Conservation (phyloP, 1,284 basidiomycete species). For the Mycosarcoma mackinlayi region DNA sequence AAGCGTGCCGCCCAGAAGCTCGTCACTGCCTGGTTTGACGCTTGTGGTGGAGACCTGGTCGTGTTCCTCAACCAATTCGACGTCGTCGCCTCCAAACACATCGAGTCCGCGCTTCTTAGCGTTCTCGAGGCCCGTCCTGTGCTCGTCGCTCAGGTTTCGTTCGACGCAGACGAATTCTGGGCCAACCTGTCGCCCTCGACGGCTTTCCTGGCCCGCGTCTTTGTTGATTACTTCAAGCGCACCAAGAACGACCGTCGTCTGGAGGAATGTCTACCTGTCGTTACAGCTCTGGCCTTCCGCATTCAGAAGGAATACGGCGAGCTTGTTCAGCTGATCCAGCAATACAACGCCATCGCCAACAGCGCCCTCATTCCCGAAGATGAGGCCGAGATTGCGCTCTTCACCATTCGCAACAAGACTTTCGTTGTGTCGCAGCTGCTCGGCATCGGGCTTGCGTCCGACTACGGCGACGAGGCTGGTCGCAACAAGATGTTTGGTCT, state of each 20-base stretch:
- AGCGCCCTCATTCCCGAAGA: conserved; percentile 39
- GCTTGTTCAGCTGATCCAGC: conserved; percentile 50
- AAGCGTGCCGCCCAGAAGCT: conserved; percentile 79
- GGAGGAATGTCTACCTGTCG: conserved; percentile 83
- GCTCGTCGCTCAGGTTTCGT: conserved; percentile 72
- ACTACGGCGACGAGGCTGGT: conserved; percentile 95
- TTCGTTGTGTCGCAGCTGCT: conserved; percentile 85
- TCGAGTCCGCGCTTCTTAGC: conserved; percentile 77
- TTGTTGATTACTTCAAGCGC: conserved; percentile 81
- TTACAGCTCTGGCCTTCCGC: conserved; percentile 86
- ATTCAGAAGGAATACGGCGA: conserved; percentile 75
- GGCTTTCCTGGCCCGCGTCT: conserved; percentile 84
- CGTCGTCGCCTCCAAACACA: conserved; percentile 73
- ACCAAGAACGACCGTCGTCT: conserved; percentile 75
- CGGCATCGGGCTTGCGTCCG: conserved; percentile 82
- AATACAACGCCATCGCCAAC: conserved; percentile 37
- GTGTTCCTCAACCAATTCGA: conserved; percentile 78
- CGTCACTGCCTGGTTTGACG: conserved; percentile 61
- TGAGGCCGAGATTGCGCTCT: conserved; percentile 38
- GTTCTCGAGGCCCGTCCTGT: conserved; percentile 76
- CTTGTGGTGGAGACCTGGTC: conserved; percentile 51
- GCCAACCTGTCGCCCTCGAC: conserved; percentile 80
- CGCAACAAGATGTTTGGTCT: conserved; percentile 83
- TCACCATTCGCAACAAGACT: conserved; percentile 70
- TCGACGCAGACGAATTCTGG: conserved; percentile 83